A percentile compares a stretch with the other conserved stretches of the same genome.
These are phyloP conservation scores for Kitagawia praeruptora DNA, from an alignment of 129 eudicot species.

Conservation along the genomic window DNA sequence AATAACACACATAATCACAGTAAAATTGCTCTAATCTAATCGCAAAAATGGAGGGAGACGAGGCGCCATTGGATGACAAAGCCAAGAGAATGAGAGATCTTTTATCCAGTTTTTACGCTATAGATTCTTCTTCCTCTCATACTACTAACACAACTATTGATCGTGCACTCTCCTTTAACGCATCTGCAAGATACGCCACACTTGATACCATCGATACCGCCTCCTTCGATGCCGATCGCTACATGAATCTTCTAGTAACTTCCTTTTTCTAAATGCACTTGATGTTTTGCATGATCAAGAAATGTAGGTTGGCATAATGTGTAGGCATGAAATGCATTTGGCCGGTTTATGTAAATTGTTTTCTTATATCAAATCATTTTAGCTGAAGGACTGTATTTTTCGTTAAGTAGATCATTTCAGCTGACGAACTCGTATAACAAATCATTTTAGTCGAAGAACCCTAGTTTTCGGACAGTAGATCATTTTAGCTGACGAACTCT, in stretches of 20 bases:
- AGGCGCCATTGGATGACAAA: conserved; percentile 63
- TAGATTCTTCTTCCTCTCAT: conserved; percentile 36
- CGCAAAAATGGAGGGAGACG: conserved; percentile 57
- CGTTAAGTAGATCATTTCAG: no score
- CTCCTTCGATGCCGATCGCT: conserved; percentile 79
- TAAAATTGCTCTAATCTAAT: neutral
- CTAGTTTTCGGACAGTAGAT: neutral
- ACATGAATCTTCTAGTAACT: conserved; percentile 89
- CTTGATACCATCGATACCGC: conserved; percentile 83
- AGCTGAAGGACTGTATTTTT: neutral
- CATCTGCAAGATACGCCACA: conserved; percentile 67
- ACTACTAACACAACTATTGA: neutral
- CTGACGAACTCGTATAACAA: no score
- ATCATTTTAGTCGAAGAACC: neutral
- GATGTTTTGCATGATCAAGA: neutral
- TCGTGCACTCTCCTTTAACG: conserved; percentile 25
- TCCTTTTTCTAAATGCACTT: neutral
- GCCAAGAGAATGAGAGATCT: conserved; percentile 94
- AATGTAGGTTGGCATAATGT: neutral
- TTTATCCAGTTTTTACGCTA: conserved; percentile 82
- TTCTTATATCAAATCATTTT: no score
- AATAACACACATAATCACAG: neutral
- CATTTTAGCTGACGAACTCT: no score
- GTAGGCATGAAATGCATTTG: no score
- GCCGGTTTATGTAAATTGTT: no score